phyloP scores from a whole-genome alignment of 176 grass and related monocot species.

The Oryza meyeriana region DNA sequence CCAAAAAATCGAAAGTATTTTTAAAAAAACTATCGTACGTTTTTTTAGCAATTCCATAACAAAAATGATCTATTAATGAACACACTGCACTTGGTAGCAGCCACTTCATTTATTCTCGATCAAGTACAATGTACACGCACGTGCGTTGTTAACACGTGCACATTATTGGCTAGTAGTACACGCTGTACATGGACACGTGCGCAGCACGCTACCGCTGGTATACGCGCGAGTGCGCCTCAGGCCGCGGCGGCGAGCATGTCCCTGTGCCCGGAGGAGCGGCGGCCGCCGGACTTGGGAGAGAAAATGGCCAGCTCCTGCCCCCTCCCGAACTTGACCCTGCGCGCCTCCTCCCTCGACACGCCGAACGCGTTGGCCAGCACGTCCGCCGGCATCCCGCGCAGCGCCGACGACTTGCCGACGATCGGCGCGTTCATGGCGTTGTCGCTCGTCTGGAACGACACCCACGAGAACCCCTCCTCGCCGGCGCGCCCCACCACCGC shows the following conservation, averaged over 20 bases:
- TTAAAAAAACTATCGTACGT: too few relatives aligned
- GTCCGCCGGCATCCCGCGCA: conserved; percentile 43
- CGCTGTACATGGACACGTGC: not conserved
- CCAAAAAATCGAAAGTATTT: too few relatives aligned
- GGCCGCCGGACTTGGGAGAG: not conserved
- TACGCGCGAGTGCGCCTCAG: not conserved
- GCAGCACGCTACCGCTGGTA: too few relatives aligned
- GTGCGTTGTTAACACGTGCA: not conserved
- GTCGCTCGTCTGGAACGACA: conserved; percentile 51
- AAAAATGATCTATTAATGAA: not conserved
- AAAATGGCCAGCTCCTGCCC: conserved; percentile 43
- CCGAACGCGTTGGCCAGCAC: conserved; percentile 46
- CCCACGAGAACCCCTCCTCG: conserved; percentile 38
- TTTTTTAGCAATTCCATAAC: too few relatives aligned
- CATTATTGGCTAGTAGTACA: not conserved
- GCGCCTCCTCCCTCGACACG: conserved; percentile 41
- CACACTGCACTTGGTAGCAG: not conserved
- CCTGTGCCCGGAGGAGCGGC: not conserved
- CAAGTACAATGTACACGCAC: not conserved
- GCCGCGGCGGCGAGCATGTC: not conserved
- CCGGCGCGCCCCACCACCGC: conserved; percentile 11
- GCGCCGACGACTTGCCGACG: conserved; percentile 35
- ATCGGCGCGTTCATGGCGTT: conserved; percentile 37
- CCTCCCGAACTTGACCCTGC: conserved; percentile 45
- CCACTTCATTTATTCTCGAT: not conserved